Base-by-base conservation (phyloP, 768 basidiomycete genomes). In the Collybia sordida region DNA sequence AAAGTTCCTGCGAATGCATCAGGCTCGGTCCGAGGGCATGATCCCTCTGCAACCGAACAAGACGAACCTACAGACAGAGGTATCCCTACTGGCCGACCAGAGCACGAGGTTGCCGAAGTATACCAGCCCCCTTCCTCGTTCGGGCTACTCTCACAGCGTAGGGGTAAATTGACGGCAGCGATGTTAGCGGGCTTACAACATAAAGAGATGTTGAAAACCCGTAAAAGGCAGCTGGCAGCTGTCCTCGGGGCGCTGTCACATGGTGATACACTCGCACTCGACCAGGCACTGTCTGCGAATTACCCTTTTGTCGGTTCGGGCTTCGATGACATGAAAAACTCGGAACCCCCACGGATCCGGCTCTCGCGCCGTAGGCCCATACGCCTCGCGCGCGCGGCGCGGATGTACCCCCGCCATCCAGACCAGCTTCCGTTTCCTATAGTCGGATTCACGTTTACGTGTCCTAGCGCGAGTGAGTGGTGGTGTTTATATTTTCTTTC, bases 1-100 rank as follows among this genome's bases (percentile, higher is more conserved):
- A 93, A 93, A 64, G 90, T 93, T 2, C 90, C 91, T 0, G 79
- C 81, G 31, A 85, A 88, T 64, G 74, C 76, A 47, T 75, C 74
- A 38, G 77, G 79, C 49, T 73, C 76, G 35, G 72, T 74, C 34
- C 72, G 72, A 11, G 75, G 67, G 19, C 74, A 75, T 44, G 80
- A 77, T 52, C 58, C 57, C 11, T 61, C 42, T 18, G 53, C 41
- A 21, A 23, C 57, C 25, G 57, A 57, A 23, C 63, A 68, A 42
- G 66, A 64, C 27, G 66, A 64, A 44, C 57, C 58, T 0, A 51
- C 53, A n/a, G 69, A 69, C 24, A 51, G 58, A 28, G 58, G 57
- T 2, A 59, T 62, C 9, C 59, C 60, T 9, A 59, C 58, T 7
- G 62, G 62, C 0, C 57, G 64, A 1, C 48, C 52, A 8, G 64